Conservation (phyloP, 331 rosid species). For the Malus hybrid region DNA sequence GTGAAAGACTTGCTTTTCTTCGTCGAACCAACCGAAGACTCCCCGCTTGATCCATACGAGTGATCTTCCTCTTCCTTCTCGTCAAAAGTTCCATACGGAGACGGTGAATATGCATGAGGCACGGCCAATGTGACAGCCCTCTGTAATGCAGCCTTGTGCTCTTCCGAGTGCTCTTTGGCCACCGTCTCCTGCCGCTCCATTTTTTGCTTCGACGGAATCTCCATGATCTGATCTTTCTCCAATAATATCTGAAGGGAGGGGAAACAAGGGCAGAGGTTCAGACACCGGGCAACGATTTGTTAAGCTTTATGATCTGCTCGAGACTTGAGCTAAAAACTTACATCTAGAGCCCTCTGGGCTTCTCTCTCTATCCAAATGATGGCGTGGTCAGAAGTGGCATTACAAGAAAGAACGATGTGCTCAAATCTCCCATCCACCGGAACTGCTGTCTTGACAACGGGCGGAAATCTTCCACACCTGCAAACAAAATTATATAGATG, state of each 20-base stretch:
- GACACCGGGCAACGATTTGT: neutral
- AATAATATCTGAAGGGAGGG: slow-evolving; percentile 43
- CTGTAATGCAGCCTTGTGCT: slow-evolving; percentile 77
- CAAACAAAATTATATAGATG: neutral
- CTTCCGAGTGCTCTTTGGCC: slow-evolving; percentile 50
- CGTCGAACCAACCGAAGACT: slow-evolving; percentile 37
- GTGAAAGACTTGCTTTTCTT: slow-evolving; percentile 26
- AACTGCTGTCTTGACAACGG: slow-evolving; percentile 85
- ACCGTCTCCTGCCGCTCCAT: slow-evolving; percentile 77
- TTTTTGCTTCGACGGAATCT: slow-evolving; percentile 62
- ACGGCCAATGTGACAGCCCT: slow-evolving; percentile 76
- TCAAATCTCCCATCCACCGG: slow-evolving; percentile 96
- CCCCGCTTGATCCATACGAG: slow-evolving; percentile 36
- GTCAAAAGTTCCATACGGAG: slow-evolving; percentile 67
- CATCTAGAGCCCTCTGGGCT: slow-evolving; percentile 71
- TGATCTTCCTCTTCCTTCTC: slow-evolving; percentile 32
- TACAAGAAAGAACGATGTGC: slow-evolving; percentile 86
- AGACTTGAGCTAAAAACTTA: slow-evolving; percentile 32
- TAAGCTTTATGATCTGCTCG: neutral
- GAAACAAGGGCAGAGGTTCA: neutral
- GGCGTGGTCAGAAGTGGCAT: slow-evolving; percentile 90
- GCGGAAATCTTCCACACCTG: slow-evolving; percentile 84
- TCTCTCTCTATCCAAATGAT: slow-evolving; percentile 91
- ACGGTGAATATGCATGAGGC: slow-evolving; percentile 68
- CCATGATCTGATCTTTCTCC: slow-evolving; percentile 49